Base-by-base conservation (phyloP, 306 rosid genomes). In the Acacia melanoxylon region DNA sequence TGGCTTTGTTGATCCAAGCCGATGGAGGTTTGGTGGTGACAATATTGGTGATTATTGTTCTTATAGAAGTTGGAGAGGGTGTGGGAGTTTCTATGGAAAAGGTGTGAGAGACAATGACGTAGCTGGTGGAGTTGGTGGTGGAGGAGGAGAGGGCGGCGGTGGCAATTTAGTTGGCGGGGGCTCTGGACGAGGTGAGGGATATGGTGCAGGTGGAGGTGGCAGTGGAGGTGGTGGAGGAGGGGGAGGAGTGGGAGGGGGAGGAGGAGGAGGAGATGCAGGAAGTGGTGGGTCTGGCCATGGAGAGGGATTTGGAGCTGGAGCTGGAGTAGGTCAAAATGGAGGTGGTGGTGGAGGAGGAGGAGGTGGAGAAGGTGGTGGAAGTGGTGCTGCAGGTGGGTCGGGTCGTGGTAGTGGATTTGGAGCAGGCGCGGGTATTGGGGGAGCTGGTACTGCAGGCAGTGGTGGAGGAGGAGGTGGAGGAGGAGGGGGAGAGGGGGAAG, bases 31-130 rank as follows among this genome's bases (percentile, higher is more conserved):
- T 78, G 75, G 62, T 41, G 19, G 68, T 62, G 80, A 78, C 6
- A 16, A 29, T 48, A 77, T 69, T 33, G 76, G 85, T 42, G 35
- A 83, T 72, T 83, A 85, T 70, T 72, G 82, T 13, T 22, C 67
- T 61, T 65, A 83, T 70, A 52, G 62, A 52, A 88, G 82, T 80
- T 88, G 88, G 89, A 86, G 89, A 74, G 82, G 91, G 1, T 88
- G 91, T 45, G 89, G 91, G 40, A 88, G 87, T 83, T 86, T 81
- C 81, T 42, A 12, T 76, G 85, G 86, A 25, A 76, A 65, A 75
- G 81, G 83, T 19, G 78, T 85, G 33, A 27, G 80, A 6, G 58
- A 74, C 11, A 68, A 25, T 27, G 19, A 19, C 4, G 17, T 12
- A 42, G 31, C 27, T 69, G 33, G 51, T 22, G 45, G 24, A 2